These are phyloP conservation scores for Mariannaea sp. DNA, from an alignment of 2,329 filamentous ascomycete species.

Conservation along the genomic window DNA sequence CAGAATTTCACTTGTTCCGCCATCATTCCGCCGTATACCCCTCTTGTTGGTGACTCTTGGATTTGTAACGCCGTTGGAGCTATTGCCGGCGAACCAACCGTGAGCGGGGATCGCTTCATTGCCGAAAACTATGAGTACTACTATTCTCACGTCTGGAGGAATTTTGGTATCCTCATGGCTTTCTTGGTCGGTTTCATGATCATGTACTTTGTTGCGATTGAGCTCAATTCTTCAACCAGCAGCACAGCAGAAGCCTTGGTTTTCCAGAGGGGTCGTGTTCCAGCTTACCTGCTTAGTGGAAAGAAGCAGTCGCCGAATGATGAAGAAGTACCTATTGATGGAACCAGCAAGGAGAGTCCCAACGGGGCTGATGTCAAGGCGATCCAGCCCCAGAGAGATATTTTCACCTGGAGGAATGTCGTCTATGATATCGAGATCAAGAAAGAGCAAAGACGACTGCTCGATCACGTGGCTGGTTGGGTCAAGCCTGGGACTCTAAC, in stretches of 20 bases:
- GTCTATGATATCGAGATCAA: constrained; percentile 77
- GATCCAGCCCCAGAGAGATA: constrained; percentile 53
- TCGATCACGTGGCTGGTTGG: constrained; percentile 85
- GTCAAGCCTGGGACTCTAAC: constrained; percentile 88
- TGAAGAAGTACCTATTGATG: constrained; percentile 40
- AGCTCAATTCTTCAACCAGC: constrained; percentile 66
- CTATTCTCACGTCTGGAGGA: constrained; percentile 66
- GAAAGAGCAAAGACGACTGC: constrained; percentile 67
- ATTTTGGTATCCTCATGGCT: constrained; percentile 69
- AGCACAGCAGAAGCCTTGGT: constrained; percentile 73
- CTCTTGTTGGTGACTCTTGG: constrained; percentile 51
- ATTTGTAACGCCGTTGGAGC: constrained; percentile 61
- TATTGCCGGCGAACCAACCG: constrained; percentile 55
- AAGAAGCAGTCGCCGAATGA: constrained; percentile 36
- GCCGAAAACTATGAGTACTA: constrained; percentile 59
- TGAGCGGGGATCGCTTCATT: constrained; percentile 67
- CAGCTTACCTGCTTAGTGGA: constrained; percentile 45
- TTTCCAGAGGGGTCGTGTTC: constrained; percentile 62
- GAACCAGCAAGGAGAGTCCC: constrained; percentile 18
- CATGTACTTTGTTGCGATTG: constrained; percentile 66
- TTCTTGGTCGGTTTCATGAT: constrained; percentile 68
- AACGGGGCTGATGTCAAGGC: constrained; percentile 34
- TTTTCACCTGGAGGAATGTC: constrained; percentile 82
- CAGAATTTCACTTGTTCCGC: constrained; percentile 60
- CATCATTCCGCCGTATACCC: constrained; percentile 54